phyloP scores from a whole-genome alignment of 345 rosid genomes.

The Populus pruinosa region DNA sequence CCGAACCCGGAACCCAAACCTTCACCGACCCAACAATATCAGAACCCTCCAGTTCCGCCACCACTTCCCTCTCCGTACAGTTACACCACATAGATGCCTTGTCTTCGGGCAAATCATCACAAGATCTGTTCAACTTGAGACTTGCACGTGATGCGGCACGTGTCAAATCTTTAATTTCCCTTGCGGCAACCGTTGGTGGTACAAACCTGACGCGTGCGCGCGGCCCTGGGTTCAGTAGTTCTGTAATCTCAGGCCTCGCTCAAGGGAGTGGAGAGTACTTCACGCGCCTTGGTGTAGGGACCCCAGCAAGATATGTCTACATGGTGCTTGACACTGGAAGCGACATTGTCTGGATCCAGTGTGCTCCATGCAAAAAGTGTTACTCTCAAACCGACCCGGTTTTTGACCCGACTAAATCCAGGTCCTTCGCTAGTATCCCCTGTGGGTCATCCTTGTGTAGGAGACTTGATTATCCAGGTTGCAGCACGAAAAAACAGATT shows the following conservation, averaged over 20 bases:
- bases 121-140: constrained; percentile 61
- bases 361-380: constrained; percentile 85
- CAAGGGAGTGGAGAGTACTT: constrained; percentile 97
- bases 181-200: constrained; percentile 24
- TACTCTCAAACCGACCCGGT: constrained; percentile 84
- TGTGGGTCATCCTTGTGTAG: constrained; percentile 46
- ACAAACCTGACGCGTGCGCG: not conserved
- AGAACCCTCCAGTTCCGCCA: constrained; percentile 3
- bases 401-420: constrained; percentile 70
- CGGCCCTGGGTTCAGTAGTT: constrained; percentile 24
- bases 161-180: constrained; percentile 37
- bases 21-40: constrained; percentile 6
- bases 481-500: constrained; percentile 41
- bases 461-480: constrained; percentile 19
- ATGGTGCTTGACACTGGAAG: constrained; percentile 95
- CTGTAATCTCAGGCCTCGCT: constrained; percentile 75
- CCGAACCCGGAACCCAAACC: constrained; percentile 26
- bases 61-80: constrained; percentile 35
- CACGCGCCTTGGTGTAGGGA: constrained; percentile 90
- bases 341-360: constrained; percentile 93
- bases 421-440: constrained; percentile 52
- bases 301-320: constrained; percentile 75
- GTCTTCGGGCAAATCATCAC: constrained; percentile 45
- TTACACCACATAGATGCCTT: constrained; percentile 82
- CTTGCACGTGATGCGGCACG: constrained; percentile 72